Conservation (phyloP, 352 stramenopile species). For the Pelagophyceae sp. region DNA sequence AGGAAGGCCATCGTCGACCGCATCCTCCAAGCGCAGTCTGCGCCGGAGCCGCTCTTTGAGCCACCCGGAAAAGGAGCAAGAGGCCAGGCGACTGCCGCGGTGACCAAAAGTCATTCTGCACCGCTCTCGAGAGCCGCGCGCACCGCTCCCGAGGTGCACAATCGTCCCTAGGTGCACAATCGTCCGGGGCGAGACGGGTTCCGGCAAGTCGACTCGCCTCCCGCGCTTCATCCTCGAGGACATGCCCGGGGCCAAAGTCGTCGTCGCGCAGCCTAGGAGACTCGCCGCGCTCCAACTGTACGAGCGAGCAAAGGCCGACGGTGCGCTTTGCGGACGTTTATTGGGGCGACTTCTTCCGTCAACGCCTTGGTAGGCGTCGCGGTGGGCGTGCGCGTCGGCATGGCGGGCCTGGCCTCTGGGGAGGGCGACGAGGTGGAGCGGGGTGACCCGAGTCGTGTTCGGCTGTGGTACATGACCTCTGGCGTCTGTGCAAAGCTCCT, state of each 20-base stretch:
- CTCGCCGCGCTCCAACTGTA: not conserved
- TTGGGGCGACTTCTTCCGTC: too few relatives aligned
- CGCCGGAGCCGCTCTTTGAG: too few relatives aligned
- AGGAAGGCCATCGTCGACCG: slow-evolving; percentile 66
- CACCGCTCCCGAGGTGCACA: too few relatives aligned
- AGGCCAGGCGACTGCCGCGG: too few relatives aligned
- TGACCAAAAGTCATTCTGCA: too few relatives aligned
- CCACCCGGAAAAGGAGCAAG: too few relatives aligned
- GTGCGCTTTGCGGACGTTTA: too few relatives aligned
- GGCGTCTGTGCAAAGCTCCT: not conserved
- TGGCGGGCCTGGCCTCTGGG: not conserved
- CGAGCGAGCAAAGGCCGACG: not conserved
- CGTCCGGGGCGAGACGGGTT: slow-evolving; percentile 73
- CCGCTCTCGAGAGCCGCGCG: too few relatives aligned
- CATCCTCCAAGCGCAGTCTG: slow-evolving; percentile 55
- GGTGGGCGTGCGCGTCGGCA: not conserved
- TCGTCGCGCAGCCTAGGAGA: not conserved
- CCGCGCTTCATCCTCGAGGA: slow-evolving; percentile 65
- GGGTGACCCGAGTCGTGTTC: not conserved
- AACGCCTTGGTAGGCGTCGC: not conserved
- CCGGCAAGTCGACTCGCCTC: slow-evolving; percentile 71
- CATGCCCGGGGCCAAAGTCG: not conserved
- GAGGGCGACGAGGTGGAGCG: not conserved
- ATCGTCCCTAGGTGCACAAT: slow-evolving; percentile 70
- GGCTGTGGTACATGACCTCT: not conserved